phyloP scores from a whole-genome alignment of 2,329 filamentous ascomycete genomes.

The Cladosporium sp. region DNA sequence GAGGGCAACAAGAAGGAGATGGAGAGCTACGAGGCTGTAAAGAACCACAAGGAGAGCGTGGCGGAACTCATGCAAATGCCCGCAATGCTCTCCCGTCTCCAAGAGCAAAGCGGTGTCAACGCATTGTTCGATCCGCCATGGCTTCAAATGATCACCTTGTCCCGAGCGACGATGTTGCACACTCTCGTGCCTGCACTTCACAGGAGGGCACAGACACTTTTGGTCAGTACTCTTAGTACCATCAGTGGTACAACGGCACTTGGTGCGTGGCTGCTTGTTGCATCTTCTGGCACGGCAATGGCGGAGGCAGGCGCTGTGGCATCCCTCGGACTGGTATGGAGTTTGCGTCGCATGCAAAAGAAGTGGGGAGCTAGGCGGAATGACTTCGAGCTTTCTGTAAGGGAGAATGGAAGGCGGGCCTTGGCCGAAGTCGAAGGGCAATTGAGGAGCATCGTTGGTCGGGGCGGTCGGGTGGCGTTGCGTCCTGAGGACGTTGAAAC shows the following conservation, averaged over 20 bases:
- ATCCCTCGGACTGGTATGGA: slow-evolving; percentile 55
- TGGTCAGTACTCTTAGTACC: slow-evolving; percentile 71
- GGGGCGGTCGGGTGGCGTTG: slow-evolving; percentile 38
- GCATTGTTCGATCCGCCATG: slow-evolving; percentile 49
- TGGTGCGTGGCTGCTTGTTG: slow-evolving; percentile 53
- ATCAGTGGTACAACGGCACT: slow-evolving; percentile 55
- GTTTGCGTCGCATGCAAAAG: slow-evolving; percentile 54
- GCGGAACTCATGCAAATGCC: slow-evolving; percentile 29
- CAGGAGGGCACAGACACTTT: slow-evolving; percentile 43
- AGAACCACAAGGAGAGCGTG: slow-evolving; percentile 19
- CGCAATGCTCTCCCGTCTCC: slow-evolving; percentile 22
- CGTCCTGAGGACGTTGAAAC: slow-evolving; percentile 33
- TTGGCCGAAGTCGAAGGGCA: slow-evolving; percentile 51
- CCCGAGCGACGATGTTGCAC: slow-evolving; percentile 50
- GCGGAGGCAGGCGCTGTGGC: slow-evolving; percentile 59
- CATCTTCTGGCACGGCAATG: slow-evolving; percentile 46
- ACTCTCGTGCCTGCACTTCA: slow-evolving; percentile 42
- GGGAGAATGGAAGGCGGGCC: slow-evolving; percentile 55
- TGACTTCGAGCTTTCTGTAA: slow-evolving; percentile 49
- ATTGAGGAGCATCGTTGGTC: slow-evolving; percentile 44
- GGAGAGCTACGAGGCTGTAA: slow-evolving; percentile 12
- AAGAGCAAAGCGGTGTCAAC: slow-evolving; percentile 27
- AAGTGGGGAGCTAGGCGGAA: slow-evolving; percentile 53
- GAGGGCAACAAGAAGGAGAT: slow-evolving; percentile 12
- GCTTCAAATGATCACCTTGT: slow-evolving; percentile 70